phyloP scores from a whole-genome alignment of 441 rosid species.

The Codiaeum variegatum region DNA sequence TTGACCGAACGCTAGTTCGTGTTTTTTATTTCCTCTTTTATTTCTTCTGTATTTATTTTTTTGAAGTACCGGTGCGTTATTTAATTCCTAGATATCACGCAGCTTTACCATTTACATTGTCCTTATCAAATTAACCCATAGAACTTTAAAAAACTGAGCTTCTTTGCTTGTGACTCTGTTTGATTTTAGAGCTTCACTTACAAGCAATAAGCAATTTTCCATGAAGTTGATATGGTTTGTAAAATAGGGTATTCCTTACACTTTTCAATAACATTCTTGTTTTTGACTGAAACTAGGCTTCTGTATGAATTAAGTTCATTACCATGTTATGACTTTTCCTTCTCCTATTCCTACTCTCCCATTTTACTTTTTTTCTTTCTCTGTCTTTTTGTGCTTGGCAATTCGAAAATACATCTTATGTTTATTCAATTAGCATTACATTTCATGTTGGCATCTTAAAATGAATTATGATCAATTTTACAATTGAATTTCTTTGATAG shows the following conservation, averaged over 20 bases:
- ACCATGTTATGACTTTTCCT: background rate
- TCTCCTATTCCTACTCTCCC: background rate
- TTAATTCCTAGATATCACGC: background rate
- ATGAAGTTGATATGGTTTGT: background rate
- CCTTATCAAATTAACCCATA: background rate
- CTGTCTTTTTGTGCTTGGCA: too few species aligned
- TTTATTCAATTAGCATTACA: background rate
- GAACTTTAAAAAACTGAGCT: background rate
- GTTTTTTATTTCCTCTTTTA: background rate
- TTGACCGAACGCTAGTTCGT: constrained; percentile 6
- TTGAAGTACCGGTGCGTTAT: background rate
- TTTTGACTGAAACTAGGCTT: background rate
- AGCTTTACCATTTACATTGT: background rate
- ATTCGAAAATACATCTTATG: too few species aligned
- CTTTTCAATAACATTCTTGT: background rate
- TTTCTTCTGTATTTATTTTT: too few species aligned
- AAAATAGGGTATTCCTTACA: background rate
- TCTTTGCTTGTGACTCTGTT: background rate
- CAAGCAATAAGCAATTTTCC: background rate
- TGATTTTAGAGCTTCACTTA: background rate
- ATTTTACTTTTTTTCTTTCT: too few species aligned
- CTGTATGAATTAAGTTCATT: background rate
- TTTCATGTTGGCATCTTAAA: background rate
- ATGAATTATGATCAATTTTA: background rate
- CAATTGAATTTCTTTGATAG: background rate